Conservation (phyloP, 768 basidiomycete species). For the Leccinum disarticulatum region DNA sequence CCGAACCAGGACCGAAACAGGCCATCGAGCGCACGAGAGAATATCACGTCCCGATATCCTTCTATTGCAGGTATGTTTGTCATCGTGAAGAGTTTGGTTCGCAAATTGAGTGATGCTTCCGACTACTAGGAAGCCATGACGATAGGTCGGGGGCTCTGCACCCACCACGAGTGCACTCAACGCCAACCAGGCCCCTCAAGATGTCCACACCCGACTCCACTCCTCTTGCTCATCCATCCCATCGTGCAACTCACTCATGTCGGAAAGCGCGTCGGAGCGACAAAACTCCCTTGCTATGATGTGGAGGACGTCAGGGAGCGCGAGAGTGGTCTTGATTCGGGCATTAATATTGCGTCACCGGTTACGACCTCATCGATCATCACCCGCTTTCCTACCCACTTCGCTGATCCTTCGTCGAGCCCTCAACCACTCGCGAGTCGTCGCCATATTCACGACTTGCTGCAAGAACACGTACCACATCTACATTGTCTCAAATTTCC, state of each 20-base stretch:
- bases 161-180: constrained; percentile 8
- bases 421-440: constrained; percentile 51
- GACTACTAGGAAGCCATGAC: constrained; percentile 3
- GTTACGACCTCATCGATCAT: constrained; percentile 41
- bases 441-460: constrained; percentile 73
- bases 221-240: constrained; percentile 33
- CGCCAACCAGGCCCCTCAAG: constrained; percentile 9
- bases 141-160: constrained; percentile 12
- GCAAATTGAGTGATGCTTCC: constrained; percentile 4
- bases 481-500: constrained; percentile 81
- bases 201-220: constrained; percentile 19
- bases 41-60: constrained; percentile 8
- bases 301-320: no score
- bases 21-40: constrained; percentile 11
- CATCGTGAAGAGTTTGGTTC: not conserved
- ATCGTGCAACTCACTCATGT: constrained; percentile 41
- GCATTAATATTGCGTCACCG: no score
- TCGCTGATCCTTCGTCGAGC: constrained; percentile 50
- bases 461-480: constrained; percentile 89
- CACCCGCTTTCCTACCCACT: constrained; percentile 73
- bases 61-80: constrained; percentile 14
- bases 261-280: constrained; percentile 45
- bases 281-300: constrained; percentile 38
- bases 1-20: constrained; percentile 16
- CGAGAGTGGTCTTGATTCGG: no score